Base-by-base conservation (phyloP, 495 filamentous ascomycete species). In the Trypethelium eluteriae region DNA sequence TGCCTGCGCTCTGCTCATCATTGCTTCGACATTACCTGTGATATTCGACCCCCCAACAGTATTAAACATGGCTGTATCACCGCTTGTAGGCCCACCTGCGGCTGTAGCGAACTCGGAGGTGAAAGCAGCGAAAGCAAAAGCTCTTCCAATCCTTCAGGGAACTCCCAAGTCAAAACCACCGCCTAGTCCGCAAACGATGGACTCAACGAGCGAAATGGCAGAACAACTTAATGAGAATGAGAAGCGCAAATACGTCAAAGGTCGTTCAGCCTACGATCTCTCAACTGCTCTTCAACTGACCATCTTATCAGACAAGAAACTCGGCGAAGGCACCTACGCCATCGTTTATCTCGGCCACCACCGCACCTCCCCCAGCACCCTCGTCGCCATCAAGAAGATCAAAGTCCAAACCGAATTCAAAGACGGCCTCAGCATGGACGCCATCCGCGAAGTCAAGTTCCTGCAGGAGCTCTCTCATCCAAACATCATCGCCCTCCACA, bases 371-470 rank as follows among this genome's bases (percentile, higher is more conserved):
- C 88, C 89, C 0, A 81, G 82, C 16, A 79, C 82, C 10, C 81
- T 84, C 35, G 89, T 99, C 57, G 95, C 95, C 65, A 97, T 99
- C 76, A 99, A 99, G 74, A 98, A 97, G 79, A 96, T 99, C 80
- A 98, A 97, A 76, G 83, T 96, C 71, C 91, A 93, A 73, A 84
- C 87, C 14, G 91, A 96, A 73, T 86, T 82, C 71, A 82, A 81
- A 71, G 92, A 96, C 74, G 95, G 95, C 65, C 84, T 99, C 70
- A 85, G 90, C 14, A 90, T 93, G 80, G 95, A 99, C 76, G 90
- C 93, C 16, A 88, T 98, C 69, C 91, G 95, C 67, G 95, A 99
- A 80, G 86, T 98, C 72, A 95, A 94, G 73, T 89, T 90, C 76
- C 83, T 98, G 9, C 93, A 95, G 74, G 95, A 98, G 76, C 83